Conservation (phyloP, 768 basidiomycete species). For the Podaxis sp. region DNA sequence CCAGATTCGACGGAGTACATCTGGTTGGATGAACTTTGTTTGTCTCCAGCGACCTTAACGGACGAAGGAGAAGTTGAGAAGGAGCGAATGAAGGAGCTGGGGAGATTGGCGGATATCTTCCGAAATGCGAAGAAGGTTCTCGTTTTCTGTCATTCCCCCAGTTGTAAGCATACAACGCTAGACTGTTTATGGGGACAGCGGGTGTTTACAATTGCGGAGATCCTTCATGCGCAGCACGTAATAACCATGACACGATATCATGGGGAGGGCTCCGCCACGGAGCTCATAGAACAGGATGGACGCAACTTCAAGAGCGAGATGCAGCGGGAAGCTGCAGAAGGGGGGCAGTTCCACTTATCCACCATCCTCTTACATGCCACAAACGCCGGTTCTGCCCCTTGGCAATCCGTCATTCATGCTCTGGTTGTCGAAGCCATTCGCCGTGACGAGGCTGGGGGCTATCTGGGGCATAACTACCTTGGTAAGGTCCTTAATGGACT, state of each 20-base stretch:
- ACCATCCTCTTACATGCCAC: neutral
- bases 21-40: neutral
- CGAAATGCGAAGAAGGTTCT: neutral
- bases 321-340: neutral
- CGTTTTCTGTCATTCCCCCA: neutral
- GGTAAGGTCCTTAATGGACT: constrained; percentile 1
- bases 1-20: neutral
- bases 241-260: neutral
- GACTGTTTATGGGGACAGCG: neutral
- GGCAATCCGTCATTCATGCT: neutral
- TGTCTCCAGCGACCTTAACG: neutral
- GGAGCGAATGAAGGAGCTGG: neutral
- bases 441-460: neutral
- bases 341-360: neutral
- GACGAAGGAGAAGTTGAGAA: neutral
- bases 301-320: neutral
- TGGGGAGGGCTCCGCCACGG: neutral
- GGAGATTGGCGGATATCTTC: neutral
- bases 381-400: neutral
- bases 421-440: neutral
- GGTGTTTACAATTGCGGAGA: neutral
- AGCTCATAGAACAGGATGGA: neutral
- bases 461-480: neutral
- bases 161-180: neutral
- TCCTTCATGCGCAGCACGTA: neutral